Evolutionary conservation across 129 eudicot species (phyloP).

Genomic region (Ambrosia artemisiifolia): DNA sequence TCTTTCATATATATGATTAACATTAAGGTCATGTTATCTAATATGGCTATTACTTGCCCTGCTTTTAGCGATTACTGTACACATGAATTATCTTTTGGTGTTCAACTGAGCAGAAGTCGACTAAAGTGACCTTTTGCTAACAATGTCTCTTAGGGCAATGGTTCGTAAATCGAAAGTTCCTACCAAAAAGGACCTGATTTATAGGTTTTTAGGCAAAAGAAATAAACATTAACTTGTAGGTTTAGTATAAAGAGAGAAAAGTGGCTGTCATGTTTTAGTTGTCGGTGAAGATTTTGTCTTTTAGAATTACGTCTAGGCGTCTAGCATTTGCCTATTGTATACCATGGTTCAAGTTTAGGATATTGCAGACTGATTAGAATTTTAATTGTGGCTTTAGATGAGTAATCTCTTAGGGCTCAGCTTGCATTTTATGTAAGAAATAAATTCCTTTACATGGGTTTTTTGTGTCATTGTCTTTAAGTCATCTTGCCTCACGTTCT

Average conservation of each 20-base stretch:
- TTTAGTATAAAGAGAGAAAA: neutral
- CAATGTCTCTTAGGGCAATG: neutral
- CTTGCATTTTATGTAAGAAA: neutral
- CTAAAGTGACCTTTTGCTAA: neutral
- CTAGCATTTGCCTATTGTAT: neutral
- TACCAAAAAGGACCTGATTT: neutral
- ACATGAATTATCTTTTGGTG: slow-evolving; percentile 4
- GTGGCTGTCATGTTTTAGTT: neutral
- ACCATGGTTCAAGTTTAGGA: neutral
- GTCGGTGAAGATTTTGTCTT: neutral
- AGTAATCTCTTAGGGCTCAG: neutral
- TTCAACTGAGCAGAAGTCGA: neutral
- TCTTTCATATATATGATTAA: neutral
- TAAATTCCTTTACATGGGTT: neutral
- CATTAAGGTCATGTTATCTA: neutral
- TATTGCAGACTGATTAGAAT: neutral
- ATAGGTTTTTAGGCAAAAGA: neutral
- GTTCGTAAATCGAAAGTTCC: neutral
- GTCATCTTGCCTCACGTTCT: neutral
- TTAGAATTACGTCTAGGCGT: neutral
- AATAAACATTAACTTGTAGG: neutral
- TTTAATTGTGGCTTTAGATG: neutral
- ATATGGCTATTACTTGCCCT: neutral
- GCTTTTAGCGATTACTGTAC: neutral
- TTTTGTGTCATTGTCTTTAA: neutral